Evolutionary conservation across 1,139 yeast species (phyloP).

Genomic region (Yamadazyma kanchanaburiensis): DNA sequence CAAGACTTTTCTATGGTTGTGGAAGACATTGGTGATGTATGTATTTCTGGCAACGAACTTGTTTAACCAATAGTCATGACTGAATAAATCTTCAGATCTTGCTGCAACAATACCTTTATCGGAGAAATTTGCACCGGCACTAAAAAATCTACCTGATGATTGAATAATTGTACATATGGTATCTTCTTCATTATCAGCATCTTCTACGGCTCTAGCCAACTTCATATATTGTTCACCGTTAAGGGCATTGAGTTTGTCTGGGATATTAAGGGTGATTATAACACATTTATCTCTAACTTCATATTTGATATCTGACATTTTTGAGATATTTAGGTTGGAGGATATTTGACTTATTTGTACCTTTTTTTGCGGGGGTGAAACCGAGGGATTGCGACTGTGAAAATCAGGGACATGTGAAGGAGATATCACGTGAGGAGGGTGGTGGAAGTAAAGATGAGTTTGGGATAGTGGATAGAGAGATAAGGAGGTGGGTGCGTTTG

Average conservation of each 20-base stretch:
- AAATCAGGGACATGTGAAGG: too few species aligned
- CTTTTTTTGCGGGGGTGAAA: conserved; percentile 10
- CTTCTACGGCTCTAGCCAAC: conserved; percentile 57
- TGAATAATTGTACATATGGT: conserved; percentile 68
- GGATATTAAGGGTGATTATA: conserved; percentile 66
- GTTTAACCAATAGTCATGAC: conserved; percentile 55
- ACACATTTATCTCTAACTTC: conserved; percentile 55
- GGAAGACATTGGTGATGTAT: conserved; percentile 64
- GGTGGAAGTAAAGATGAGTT: too few species aligned
- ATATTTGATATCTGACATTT: conserved; percentile 35
- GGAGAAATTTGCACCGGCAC: conserved; percentile 80
- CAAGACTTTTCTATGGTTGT: conserved; percentile 68
- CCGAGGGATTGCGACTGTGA: too few species aligned
- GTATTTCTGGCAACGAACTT: conserved; percentile 69
- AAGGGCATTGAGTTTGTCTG: conserved; percentile 65
- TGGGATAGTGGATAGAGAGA: too few species aligned
- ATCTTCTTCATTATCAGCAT: conserved; percentile 64
- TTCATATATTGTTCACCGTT: conserved; percentile 62
- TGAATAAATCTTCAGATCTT: conserved; percentile 25
- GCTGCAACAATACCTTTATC: conserved; percentile 23
- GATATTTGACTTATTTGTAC: not conserved
- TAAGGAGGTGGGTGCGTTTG: too few species aligned
- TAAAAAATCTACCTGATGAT: conserved; percentile 72
- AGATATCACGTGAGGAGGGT: too few species aligned
- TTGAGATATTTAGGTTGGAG: not conserved